Conservation (phyloP, 2,329 filamentous ascomycete genomes). For the Apiospora hydei region DNA sequence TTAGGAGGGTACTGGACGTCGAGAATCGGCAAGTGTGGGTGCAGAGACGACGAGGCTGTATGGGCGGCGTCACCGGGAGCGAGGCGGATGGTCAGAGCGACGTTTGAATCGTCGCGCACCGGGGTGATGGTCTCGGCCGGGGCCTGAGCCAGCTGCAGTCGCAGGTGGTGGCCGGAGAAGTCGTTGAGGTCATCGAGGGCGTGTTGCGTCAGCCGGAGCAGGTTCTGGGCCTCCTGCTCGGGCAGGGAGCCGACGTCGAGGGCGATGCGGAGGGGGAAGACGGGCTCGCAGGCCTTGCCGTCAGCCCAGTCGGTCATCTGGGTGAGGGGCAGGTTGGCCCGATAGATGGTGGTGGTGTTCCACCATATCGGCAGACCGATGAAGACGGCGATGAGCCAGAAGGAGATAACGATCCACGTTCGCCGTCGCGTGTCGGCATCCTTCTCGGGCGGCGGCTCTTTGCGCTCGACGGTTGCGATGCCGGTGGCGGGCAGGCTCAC, state of each 20-base stretch:
- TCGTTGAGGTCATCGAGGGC: conserved; percentile 87
- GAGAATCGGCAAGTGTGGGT: conserved; percentile 73
- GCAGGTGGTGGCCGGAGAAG: conserved; percentile 83
- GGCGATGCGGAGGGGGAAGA: conserved; percentile 85
- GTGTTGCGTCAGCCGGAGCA: conserved; percentile 83
- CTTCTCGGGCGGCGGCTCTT: conserved; percentile 79
- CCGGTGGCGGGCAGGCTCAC: conserved; percentile 13
- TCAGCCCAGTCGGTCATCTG: conserved; percentile 93
- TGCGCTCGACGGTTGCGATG: conserved; percentile 35
- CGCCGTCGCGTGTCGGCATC: conserved; percentile 73
- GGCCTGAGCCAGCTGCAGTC: conserved; percentile 67
- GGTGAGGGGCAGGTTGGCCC: conserved; percentile 81
- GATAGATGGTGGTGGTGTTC: conserved; percentile 90
- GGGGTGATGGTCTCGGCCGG: conserved; percentile 38
- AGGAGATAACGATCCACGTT: conserved; percentile 80
- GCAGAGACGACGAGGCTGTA: conserved; percentile 64
- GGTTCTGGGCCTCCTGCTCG: conserved; percentile 71
- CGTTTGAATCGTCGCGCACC: conserved; percentile 47
- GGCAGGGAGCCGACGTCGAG: conserved; percentile 74
- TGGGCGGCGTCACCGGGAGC: conserved; percentile 64
- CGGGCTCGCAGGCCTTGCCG: conserved; percentile 84
- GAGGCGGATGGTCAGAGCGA: conserved; percentile 76
- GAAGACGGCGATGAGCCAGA: conserved; percentile 86
- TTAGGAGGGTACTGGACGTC: conserved; percentile 79
- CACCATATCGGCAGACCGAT: conserved; percentile 95